Conservation (phyloP, 345 rosid species). For the Eucalyptus polyanthemos region DNA sequence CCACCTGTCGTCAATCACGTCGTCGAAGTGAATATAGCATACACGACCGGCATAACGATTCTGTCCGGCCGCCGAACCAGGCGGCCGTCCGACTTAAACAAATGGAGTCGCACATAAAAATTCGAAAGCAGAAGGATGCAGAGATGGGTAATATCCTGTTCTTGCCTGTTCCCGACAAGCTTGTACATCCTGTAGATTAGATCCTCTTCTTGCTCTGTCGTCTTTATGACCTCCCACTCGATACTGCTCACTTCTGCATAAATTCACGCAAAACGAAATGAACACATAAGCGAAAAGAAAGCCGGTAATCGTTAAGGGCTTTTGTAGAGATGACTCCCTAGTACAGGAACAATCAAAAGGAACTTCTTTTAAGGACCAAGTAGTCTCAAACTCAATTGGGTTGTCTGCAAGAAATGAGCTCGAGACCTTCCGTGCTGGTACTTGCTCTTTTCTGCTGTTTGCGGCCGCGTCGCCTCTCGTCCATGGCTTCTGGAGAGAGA, state of each 20-base stretch:
- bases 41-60: background rate
- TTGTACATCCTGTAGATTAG: slow-evolving; percentile 55
- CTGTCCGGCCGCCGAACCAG: background rate
- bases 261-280: background rate
- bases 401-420: background rate
- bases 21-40: background rate
- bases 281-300: background rate
- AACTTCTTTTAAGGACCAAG: background rate
- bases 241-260: slow-evolving; percentile 47
- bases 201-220: slow-evolving; percentile 61
- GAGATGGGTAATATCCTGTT: background rate
- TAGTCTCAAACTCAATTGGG: background rate
- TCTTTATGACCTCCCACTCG: slow-evolving; percentile 47
- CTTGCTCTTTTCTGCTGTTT: background rate
- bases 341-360: background rate
- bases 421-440: background rate
- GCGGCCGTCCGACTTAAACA: background rate
- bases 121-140: background rate
- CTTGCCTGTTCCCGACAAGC: slow-evolving; percentile 59
- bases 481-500: background rate
- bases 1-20: background rate
- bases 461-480: background rate
- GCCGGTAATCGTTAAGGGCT: background rate
- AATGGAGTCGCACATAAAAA: background rate
- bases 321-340: background rate